Evolutionary conservation across 2,329 filamentous ascomycete genomes (phyloP).

Genomic region (Leptodontidium sp.): DNA sequence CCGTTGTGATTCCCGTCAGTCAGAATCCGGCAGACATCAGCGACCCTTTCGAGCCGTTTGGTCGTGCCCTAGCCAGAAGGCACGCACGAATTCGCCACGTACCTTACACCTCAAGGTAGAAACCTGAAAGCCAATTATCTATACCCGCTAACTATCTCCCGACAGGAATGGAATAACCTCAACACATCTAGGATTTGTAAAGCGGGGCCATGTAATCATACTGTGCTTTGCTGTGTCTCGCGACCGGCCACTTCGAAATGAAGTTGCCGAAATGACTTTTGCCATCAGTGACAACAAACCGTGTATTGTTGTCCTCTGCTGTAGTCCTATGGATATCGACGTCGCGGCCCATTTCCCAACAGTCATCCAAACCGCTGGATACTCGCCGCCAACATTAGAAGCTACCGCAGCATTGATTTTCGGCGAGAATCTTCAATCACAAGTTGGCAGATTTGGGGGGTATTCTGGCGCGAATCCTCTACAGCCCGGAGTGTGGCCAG

Average conservation of each 20-base stretch:
- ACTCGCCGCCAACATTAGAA: slow-evolving; percentile 57
- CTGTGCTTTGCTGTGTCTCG: slow-evolving; percentile 54
- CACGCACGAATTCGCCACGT: slow-evolving; percentile 73
- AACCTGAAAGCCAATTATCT: not conserved
- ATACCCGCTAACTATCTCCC: slow-evolving; percentile 21
- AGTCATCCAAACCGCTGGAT: slow-evolving; percentile 58
- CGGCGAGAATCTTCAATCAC: slow-evolving; percentile 48
- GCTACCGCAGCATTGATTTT: slow-evolving; percentile 62
- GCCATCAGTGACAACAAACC: slow-evolving; percentile 57
- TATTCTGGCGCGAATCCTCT: not conserved
- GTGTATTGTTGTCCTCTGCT: slow-evolving; percentile 62
- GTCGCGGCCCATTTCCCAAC: slow-evolving; percentile 57
- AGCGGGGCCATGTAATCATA: slow-evolving; percentile 51
- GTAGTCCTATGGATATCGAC: slow-evolving; percentile 51
- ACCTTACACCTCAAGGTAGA: slow-evolving; percentile 67
- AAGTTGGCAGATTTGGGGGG: not conserved
- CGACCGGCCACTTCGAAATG: slow-evolving; percentile 59
- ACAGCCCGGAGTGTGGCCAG: slow-evolving; percentile 41
- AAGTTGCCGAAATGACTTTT: slow-evolving; percentile 54
- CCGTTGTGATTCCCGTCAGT: slow-evolving; percentile 58
- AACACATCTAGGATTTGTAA: slow-evolving; percentile 46
- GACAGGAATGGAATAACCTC: slow-evolving; percentile 58
- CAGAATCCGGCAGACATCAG: slow-evolving; percentile 52
- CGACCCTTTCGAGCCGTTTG: slow-evolving; percentile 79
- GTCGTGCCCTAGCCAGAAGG: slow-evolving; percentile 65